phyloP scores from a whole-genome alignment of 108 stramenopile genomes.

The Ochromonas danica region DNA sequence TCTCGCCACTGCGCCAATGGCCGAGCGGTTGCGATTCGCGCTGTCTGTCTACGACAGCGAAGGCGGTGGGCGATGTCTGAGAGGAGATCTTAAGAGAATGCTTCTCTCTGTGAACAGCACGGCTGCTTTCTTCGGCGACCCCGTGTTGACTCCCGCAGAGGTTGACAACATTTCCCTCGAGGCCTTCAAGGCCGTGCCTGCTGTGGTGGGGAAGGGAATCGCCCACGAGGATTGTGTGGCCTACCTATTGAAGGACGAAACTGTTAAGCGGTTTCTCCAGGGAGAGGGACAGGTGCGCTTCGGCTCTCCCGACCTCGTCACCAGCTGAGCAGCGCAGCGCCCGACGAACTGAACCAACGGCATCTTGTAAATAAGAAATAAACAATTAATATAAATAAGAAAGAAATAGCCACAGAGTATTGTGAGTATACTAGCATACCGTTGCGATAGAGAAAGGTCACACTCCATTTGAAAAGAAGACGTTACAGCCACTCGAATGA shows the following conservation, averaged over 20 bases:
- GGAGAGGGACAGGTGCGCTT: not conserved
- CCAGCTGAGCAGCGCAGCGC: too few relatives aligned
- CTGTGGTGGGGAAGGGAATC: not conserved
- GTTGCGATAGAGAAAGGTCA: too few relatives aligned
- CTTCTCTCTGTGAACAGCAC: slow-evolving; percentile 52
- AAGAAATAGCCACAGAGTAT: too few relatives aligned
- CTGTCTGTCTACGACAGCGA: slow-evolving; percentile 45
- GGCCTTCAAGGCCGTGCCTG: not conserved
- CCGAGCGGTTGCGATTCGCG: slow-evolving; percentile 41
- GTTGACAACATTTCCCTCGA: not conserved
- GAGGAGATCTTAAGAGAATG: slow-evolving; percentile 42
- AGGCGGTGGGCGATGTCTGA: slow-evolving; percentile 33
- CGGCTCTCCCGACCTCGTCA: not conserved
- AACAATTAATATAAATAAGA: too few relatives aligned
- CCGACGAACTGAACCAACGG: too few relatives aligned
- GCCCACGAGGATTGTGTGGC: slow-evolving; percentile 7
- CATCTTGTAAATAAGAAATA: too few relatives aligned
- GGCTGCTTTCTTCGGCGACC: slow-evolving; percentile 58
- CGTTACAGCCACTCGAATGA: too few relatives aligned
- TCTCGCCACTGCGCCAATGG: slow-evolving; percentile 19
- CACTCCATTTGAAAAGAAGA: too few relatives aligned
- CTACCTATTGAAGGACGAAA: not conserved
- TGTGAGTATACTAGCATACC: too few relatives aligned
- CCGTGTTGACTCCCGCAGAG: slow-evolving; percentile 45
- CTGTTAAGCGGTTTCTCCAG: not conserved